phyloP scores from a whole-genome alignment of 1,284 basidiomycete genomes.

The Amylostereum areolatum region DNA sequence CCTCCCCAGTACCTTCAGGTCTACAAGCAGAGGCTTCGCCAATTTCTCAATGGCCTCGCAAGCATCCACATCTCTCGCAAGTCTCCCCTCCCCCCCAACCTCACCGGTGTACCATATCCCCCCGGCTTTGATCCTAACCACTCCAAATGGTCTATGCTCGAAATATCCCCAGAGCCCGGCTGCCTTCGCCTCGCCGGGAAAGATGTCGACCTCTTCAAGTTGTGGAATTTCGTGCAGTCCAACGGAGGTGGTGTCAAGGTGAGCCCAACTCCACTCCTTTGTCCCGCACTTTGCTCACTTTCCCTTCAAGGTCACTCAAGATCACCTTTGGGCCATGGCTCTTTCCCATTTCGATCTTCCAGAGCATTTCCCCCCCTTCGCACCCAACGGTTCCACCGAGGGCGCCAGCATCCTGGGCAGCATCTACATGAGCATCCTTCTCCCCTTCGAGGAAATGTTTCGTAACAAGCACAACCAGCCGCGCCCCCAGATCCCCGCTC shows the following conservation, averaged over 20 bases:
- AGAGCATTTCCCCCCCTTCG: slow-evolving; percentile 45
- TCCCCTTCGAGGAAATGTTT: slow-evolving; percentile 65
- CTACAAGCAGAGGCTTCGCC: slow-evolving; percentile 44
- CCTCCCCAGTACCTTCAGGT: slow-evolving; percentile 13
- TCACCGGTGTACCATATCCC: slow-evolving; percentile 51
- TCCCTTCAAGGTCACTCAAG: slow-evolving; percentile 26
- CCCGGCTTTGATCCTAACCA: slow-evolving; percentile 52
- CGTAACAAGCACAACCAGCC: slow-evolving; percentile 50
- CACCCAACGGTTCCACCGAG: slow-evolving; percentile 38
- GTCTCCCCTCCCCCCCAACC: slow-evolving; percentile 56
- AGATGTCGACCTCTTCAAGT: slow-evolving; percentile 71
- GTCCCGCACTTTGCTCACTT: not conserved
- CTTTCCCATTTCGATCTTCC: slow-evolving; percentile 58
- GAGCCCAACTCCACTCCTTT: slow-evolving; percentile 17
- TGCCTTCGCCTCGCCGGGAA: slow-evolving; percentile 66
- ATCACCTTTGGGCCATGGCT: slow-evolving; percentile 43
- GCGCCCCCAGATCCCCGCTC: no score
- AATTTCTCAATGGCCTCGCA: slow-evolving; percentile 54
- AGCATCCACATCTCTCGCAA: slow-evolving; percentile 47
- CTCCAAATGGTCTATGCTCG: slow-evolving; percentile 59
- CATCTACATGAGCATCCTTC: slow-evolving; percentile 55
- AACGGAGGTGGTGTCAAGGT: slow-evolving; percentile 56
- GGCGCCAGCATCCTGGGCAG: slow-evolving; percentile 45
- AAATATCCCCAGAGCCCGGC: slow-evolving; percentile 53
- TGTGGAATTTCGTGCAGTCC: slow-evolving; percentile 55